phyloP scores from a whole-genome alignment of 352 stramenopile genomes.

The Globisporangium solare region DNA sequence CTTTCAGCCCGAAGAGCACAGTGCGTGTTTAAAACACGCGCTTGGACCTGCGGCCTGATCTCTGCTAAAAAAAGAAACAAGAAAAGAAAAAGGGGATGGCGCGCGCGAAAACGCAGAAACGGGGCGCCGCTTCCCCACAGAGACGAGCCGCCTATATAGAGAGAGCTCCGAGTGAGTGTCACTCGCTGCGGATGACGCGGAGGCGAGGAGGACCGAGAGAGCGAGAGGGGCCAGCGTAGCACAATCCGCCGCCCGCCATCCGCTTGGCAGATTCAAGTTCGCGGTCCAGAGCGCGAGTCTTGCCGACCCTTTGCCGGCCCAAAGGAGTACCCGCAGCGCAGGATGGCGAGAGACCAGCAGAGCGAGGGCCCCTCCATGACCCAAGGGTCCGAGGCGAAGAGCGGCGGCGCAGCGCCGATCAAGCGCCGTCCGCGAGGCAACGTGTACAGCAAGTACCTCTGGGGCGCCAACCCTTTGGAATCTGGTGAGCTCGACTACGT shows the following conservation, averaged over 20 bases:
- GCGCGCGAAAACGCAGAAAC: too few relatives aligned
- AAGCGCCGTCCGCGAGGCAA: slow-evolving; percentile 16
- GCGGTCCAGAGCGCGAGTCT: not conserved
- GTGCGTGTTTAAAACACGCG: too few relatives aligned
- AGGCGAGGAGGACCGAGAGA: not conserved
- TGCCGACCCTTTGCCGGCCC: not conserved
- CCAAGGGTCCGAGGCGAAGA: slow-evolving; percentile 6
- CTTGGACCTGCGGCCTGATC: too few relatives aligned
- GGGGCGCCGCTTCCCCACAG: not conserved
- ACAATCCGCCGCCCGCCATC: not conserved
- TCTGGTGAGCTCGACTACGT: slow-evolving; percentile 56
- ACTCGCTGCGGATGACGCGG: not conserved
- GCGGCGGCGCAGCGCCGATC: not conserved
- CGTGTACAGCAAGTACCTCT: slow-evolving; percentile 38
- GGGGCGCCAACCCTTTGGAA: slow-evolving; percentile 25
- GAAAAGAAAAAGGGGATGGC: too few relatives aligned
- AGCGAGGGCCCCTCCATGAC: not conserved
- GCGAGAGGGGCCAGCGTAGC: not conserved
- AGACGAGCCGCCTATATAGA: not conserved
- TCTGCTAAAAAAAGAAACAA: too few relatives aligned
- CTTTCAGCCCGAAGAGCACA: too few relatives aligned
- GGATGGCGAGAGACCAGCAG: not conserved
- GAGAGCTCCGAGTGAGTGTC: not conserved
- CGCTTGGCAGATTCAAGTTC: not conserved
- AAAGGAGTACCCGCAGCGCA: not conserved